Base-by-base conservation (phyloP, 1,139 yeast species). In the Candida sp. region DNA sequence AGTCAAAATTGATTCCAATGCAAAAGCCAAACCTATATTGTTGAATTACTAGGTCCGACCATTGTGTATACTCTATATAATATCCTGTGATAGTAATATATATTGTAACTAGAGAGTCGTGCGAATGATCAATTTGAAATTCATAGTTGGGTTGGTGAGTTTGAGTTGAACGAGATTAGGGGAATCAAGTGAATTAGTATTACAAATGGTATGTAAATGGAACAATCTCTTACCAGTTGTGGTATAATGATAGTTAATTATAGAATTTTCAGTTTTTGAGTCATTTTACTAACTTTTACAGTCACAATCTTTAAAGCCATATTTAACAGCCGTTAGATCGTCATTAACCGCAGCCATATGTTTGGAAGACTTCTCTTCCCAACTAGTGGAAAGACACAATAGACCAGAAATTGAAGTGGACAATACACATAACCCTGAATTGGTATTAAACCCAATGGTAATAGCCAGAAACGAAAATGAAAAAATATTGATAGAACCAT, bases 261-360 rank as follows among this genome's bases (percentile, higher is more conserved):
- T 15, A 2, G 19, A 15, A 15, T 15, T 15, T 15, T 15, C 19
- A 15, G 2, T 15, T 15, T 15, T 15, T 15, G 19, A 15, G 19
- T 53, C 45, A 50, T 49, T 25, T 25, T 32, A 32, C 34, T 32
- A 32, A 32, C 34, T 7, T 32, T 54, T 32, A 23, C 40, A 73
- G 93, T 85, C 95, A 3, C 99, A 93, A 81, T 93, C 99, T 5
- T 79, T 93, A 49, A 89, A 93, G 57, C 99, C 99, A 49, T 93
- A 93, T 60, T 77, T 93, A 47, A 85, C 89, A 7, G 97, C 98
- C 1, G 99, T 93, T 25, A 84, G 99, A 63, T 81, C 87, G 47
- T 90, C 99, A 23, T 77, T 93, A 55, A 89, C 96, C 15, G 97
- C 97, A 7, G 97, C 98, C n/a, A 76, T 93, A 43, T 89, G 97